These are phyloP conservation scores for Neolecta irregularis DNA, from an alignment of 1,139 yeast genomes.

Conservation along the genomic window DNA sequence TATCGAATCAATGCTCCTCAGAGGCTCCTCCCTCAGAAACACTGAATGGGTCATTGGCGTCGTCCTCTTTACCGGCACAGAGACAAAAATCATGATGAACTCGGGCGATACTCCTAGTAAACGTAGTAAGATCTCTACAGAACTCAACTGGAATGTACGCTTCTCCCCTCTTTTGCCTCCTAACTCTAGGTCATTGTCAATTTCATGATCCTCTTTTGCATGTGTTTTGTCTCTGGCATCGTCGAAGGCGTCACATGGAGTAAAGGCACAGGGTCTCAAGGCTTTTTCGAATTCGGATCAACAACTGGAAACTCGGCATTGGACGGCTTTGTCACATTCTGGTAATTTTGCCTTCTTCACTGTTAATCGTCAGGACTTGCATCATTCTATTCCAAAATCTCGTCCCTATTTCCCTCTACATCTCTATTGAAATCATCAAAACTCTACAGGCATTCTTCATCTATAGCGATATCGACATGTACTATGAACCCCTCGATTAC, in stretches of 20 bases:
- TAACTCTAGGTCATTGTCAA: conserved; percentile 43
- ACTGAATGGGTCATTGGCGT: conserved; percentile 89
- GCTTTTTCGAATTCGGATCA: conserved; percentile 56
- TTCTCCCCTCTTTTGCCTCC: background rate
- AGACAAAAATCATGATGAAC: conserved; percentile 83
- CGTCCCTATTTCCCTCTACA: conserved; percentile 89
- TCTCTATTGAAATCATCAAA: conserved; percentile 86
- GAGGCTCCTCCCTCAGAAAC: conserved; percentile 87
- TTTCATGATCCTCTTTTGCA: conserved; percentile 52
- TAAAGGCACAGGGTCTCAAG: conserved; percentile 38
- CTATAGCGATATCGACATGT: conserved; percentile 75
- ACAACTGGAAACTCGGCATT: conserved; percentile 51
- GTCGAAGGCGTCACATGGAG: conserved; percentile 66
- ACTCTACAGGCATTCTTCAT: conserved; percentile 90
- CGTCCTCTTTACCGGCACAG: conserved; percentile 78
- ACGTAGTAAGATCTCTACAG: conserved; percentile 64
- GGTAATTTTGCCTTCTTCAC: too few species aligned
- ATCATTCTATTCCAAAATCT: conserved; percentile 78
- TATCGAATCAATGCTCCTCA: conserved; percentile 61
- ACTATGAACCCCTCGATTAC: conserved; percentile 68
- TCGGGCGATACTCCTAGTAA: conserved; percentile 89
- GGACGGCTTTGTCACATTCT: conserved; percentile 70
- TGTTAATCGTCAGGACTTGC: too few species aligned
- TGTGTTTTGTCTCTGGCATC: conserved; percentile 72
- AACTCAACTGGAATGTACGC: conserved; percentile 48